phyloP scores from a whole-genome alignment of 2,329 filamentous ascomycete species.

The Thelonectria olida region DNA sequence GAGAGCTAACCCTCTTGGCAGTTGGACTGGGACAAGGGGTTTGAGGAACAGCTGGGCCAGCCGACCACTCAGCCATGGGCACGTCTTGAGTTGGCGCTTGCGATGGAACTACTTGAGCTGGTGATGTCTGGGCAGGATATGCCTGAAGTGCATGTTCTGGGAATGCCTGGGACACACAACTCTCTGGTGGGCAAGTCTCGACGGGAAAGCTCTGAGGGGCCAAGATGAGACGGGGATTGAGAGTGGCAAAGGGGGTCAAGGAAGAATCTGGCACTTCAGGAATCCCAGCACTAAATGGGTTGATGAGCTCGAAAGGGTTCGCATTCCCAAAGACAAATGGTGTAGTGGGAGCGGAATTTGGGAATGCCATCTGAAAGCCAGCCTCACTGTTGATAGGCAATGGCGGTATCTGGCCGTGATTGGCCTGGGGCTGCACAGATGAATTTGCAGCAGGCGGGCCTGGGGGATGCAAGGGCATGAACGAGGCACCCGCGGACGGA shows the following conservation, averaged over 20 bases:
- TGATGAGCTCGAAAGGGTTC: neutral
- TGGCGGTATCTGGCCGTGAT: too few species aligned
- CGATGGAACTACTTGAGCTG: neutral
- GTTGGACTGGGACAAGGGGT: neutral
- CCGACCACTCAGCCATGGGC: too few species aligned
- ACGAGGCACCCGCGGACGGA: neutral
- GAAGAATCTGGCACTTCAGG: neutral
- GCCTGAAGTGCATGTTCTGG: neutral
- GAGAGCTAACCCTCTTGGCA: too few species aligned
- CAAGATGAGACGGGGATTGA: neutral
- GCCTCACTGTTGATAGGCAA: too few species aligned
- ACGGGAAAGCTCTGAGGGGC: neutral
- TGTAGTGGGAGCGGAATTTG: neutral
- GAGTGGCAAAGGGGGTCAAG: neutral
- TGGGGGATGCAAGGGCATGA: neutral
- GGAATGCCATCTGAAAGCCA: too few species aligned
- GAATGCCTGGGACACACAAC: neutral
- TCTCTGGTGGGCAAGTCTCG: neutral
- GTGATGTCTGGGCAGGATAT: neutral
- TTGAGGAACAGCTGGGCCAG: neutral
- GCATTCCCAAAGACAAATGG: neutral
- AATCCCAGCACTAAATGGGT: neutral
- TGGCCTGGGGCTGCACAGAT: too few species aligned
- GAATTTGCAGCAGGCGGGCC: neutral
- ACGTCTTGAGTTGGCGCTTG: too few species aligned